Evolutionary conservation across 2,329 filamentous ascomycete genomes (phyloP).

Genomic region (Colletotrichum sp.): DNA sequence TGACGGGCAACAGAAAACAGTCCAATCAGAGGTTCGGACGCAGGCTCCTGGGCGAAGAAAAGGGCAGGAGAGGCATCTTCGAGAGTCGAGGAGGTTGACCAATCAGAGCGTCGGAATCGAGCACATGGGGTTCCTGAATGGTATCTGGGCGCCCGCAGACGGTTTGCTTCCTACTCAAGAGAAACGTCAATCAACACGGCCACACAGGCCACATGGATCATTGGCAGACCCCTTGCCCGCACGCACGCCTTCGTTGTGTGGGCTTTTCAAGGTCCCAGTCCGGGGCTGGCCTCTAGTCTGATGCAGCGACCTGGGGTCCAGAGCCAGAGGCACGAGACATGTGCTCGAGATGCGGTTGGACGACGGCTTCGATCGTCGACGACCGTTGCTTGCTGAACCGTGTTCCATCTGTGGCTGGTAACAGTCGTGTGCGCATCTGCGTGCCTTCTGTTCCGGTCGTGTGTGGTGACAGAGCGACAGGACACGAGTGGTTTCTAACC

Average conservation of each 20-base stretch:
- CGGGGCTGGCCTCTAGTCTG: background rate
- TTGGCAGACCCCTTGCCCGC: background rate
- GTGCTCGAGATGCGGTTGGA: conserved; percentile 10
- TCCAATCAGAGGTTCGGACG: conserved; percentile 7
- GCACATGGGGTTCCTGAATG: conserved; percentile 22
- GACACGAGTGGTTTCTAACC: background rate
- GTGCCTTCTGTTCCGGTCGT: background rate
- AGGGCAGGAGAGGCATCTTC: conserved; percentile 21
- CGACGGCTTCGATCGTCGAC: background rate
- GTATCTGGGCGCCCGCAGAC: background rate
- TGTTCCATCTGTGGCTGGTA: background rate
- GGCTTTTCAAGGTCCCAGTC: background rate
- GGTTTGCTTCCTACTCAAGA: background rate
- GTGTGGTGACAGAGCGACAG: background rate
- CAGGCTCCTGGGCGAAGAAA: conserved; percentile 18
- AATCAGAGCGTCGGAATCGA: conserved; percentile 15
- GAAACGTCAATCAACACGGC: conserved; percentile 7
- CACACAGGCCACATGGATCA: conserved; percentile 8
- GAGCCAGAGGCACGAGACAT: conserved; percentile 17
- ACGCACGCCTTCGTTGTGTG: conserved; percentile 5
- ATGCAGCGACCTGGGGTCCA: background rate
- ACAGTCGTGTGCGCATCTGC: background rate
- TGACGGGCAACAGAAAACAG: background rate
- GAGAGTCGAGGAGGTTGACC: background rate
- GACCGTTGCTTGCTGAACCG: background rate